Evolutionary conservation across 495 filamentous ascomycete genomes (phyloP).

Genomic region (Penicillium steckii): DNA sequence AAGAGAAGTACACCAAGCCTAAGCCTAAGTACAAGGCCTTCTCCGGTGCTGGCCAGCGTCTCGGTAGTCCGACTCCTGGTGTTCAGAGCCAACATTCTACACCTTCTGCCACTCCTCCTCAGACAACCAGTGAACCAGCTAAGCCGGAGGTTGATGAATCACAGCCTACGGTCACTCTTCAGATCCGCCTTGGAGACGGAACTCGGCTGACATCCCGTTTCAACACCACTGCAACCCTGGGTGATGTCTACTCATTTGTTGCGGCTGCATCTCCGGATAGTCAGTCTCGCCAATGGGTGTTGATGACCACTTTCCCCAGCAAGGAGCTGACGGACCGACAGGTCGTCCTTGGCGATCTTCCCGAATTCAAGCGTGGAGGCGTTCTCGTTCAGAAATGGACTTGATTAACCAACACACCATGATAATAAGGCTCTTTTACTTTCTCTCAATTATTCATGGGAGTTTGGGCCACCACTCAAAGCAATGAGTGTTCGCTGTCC

Average conservation of each 20-base stretch:
- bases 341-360: slow-evolving; percentile 67
- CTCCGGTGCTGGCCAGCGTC: slow-evolving; percentile 72
- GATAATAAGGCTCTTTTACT: too few relatives aligned
- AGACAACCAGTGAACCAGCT: slow-evolving; percentile 34
- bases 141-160: slow-evolving; percentile 66
- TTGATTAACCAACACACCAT: too few relatives aligned
- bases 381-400: slow-evolving; percentile 89
- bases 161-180: slow-evolving; percentile 73
- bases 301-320: slow-evolving; percentile 96
- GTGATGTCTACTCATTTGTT: slow-evolving; percentile 88
- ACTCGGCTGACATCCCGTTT: slow-evolving; percentile 83
- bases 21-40: slow-evolving; percentile 91
- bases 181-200: slow-evolving; percentile 89
- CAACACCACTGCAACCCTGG: slow-evolving; percentile 88
- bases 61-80: slow-evolving; percentile 90
- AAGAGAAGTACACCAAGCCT: slow-evolving; percentile 76
- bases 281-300: slow-evolving; percentile 63
- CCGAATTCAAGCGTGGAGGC: slow-evolving; percentile 80
- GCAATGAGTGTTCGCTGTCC: neutral
- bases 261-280: slow-evolving; percentile 60
- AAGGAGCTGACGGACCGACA: slow-evolving; percentile 81
- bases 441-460: too few relatives aligned
- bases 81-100: slow-evolving; percentile 38
- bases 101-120: slow-evolving; percentile 32
- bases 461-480: neutral